Conservation (phyloP, 2,329 filamentous ascomycete genomes). For the Trichothecium roseum region DNA sequence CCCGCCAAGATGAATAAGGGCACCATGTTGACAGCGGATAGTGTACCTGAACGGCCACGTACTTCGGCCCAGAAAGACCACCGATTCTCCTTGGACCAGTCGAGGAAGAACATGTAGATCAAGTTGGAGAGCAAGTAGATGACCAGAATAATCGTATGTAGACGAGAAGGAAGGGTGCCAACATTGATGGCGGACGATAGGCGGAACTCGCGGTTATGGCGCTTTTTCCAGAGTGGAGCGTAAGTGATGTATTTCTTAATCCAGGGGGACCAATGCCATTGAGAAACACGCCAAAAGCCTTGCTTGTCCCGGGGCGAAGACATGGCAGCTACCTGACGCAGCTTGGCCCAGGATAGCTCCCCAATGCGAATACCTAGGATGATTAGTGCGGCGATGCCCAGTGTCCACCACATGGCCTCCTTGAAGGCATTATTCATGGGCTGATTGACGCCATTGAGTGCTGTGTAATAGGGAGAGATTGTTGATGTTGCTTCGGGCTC, state of each 20-base stretch:
- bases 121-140: conserved; percentile 51
- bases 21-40: conserved; percentile 84
- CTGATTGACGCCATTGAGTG: conserved; percentile 52
- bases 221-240: conserved; percentile 53
- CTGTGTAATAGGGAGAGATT: conserved; percentile 44
- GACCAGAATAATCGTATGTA: conserved; percentile 47
- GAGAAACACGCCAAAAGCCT: conserved; percentile 46
- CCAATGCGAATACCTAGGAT: conserved; percentile 42
- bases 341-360: conserved; percentile 43
- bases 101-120: conserved; percentile 50
- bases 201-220: conserved; percentile 57
- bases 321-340: conserved; percentile 52
- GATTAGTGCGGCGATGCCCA: conserved; percentile 44
- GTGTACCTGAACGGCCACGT: conserved; percentile 72
- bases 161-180: conserved; percentile 53
- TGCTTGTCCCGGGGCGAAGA: conserved; percentile 39
- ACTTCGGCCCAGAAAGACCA: conserved; percentile 68
- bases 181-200: conserved; percentile 49
- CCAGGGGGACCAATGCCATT: conserved; percentile 50
- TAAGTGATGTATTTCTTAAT: conserved; percentile 51
- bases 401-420: conserved; percentile 48
- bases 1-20: conserved; percentile 81
- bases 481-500: conserved; percentile 34
- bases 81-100: conserved; percentile 47
- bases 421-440: conserved; percentile 45